Base-by-base conservation (phyloP, 2,329 filamentous ascomycete species). In the Cyclaneusma minus region DNA sequence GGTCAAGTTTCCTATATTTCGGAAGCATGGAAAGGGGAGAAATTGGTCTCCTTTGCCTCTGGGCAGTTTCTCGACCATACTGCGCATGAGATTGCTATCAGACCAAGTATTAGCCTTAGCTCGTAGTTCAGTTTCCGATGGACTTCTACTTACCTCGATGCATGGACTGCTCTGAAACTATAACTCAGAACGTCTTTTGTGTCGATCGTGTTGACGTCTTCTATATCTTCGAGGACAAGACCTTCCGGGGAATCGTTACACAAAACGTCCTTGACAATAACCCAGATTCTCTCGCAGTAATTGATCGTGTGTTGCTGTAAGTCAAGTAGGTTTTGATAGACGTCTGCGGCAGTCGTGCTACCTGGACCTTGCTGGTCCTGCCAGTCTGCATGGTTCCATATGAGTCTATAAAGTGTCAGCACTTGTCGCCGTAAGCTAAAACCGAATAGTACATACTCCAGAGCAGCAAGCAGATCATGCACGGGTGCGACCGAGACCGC, bases 231-330 rank as follows among this genome's bases (percentile, higher is more conserved):
- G 0, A 75, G 77, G 3, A 82, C 57, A 47, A 89, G 75, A 0
- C 87, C 87, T 52, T 98, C 89, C 0, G 91, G 89, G 1, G 89
- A 92, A 51, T 94, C 89, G 35, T 92, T 77, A 43, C 89, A 98
- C 1, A 98, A 64, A 4, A 91, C 69, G 27, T 73, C 64, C 39
- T 68, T 68, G 4, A 94, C 82, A 14, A 69, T 64, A 1, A 54
- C 42, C 89, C 89, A 98, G 5, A 92, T 68, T n/a, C 64, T 60
- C 25, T 62, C 53, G 31, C 83, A 78, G 32, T 64, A 60, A 2
- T 44, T 41, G 8, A 81, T 53, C 2, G 84, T 62, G 3, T 67
- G 63, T 3, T 47, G 35, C 34, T 77, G 69, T 9, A 46, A 26
- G 4, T 21, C n/a, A n/a, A n/a, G n/a, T n/a, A n/a, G n/a, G n/a